Percentiles rank a stretch among this genome's conserved stretches.
phyloP scores from a whole-genome alignment of 768 basidiomycete species.

The Trametes sanguinea region DNA sequence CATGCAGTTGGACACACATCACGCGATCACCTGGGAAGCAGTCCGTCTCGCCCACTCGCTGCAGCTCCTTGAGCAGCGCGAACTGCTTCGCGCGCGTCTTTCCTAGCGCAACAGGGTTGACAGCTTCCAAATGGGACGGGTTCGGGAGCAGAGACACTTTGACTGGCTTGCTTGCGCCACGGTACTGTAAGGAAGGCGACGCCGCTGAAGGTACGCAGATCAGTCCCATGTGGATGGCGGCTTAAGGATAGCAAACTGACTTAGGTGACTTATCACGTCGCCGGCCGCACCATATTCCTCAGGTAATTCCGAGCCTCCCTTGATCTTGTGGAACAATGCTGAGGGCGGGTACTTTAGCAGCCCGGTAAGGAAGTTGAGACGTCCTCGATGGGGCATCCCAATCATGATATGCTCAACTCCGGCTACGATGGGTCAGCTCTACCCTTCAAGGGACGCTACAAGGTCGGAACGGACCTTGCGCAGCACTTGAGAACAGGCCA shows the following conservation, averaged over 20 bases:
- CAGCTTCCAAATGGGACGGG: constrained; percentile 83
- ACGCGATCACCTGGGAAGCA: constrained; percentile 63
- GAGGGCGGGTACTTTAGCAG: constrained; percentile 67
- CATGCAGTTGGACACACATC: constrained; percentile 89
- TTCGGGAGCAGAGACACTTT: constrained; percentile 81
- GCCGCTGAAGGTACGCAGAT: constrained; percentile 44
- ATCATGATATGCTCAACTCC: constrained; percentile 73
- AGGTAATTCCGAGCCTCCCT: constrained; percentile 71
- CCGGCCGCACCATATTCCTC: constrained; percentile 69
- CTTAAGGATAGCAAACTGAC: constrained; percentile 38
- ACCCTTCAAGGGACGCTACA: background rate
- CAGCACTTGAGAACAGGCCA: constrained; percentile 66
- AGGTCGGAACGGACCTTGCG: constrained; percentile 47
- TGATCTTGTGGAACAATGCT: constrained; percentile 85
- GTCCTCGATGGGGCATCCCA: constrained; percentile 87
- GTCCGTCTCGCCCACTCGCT: constrained; percentile 34
- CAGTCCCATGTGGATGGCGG: background rate
- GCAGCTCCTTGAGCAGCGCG: constrained; percentile 67
- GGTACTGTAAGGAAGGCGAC: constrained; percentile 64
- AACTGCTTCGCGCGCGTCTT: constrained; percentile 92
- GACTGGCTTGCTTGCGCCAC: constrained; percentile 48
- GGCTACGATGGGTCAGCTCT: constrained; percentile 36
- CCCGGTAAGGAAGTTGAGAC: constrained; percentile 82
- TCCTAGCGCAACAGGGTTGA: constrained; percentile 85
- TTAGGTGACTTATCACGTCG: constrained; percentile 86